Conservation (phyloP, 108 stramenopile genomes). For the Cylindrotheca closterium region DNA sequence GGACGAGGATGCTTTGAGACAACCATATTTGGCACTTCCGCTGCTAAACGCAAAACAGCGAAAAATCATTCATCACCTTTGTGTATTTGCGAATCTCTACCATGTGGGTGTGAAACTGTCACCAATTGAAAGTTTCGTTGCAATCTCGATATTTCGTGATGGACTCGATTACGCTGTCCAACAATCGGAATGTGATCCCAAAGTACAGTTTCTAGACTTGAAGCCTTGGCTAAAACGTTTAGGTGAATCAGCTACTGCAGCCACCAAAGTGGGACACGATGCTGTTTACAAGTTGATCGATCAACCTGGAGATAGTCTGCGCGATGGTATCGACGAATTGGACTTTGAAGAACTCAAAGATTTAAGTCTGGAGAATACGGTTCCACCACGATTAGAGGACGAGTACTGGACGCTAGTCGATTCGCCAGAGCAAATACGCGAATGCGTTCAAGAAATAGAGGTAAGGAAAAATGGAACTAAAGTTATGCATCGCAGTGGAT, state of each 20-base stretch:
- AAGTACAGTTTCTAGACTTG: conserved; percentile 5
- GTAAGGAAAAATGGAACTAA: conserved; percentile 5
- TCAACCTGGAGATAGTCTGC: conserved; percentile 43
- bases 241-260: conserved; percentile 8
- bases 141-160: conserved; percentile 56
- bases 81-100: conserved; percentile 47
- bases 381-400: conserved; percentile 22
- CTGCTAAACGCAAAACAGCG: conserved; percentile 59
- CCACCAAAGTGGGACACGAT: conserved; percentile 28
- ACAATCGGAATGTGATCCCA: neutral
- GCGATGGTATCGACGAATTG: conserved; percentile 46
- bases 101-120: conserved; percentile 44
- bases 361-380: conserved; percentile 45
- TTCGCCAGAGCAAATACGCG: conserved; percentile 56
- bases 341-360: conserved; percentile 41
- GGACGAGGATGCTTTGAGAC: conserved; percentile 26
- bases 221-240: conserved; percentile 64
- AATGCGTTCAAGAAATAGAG: conserved; percentile 55
- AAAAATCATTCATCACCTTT: conserved; percentile 57
- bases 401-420: conserved; percentile 62
- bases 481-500: neutral
- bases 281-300: conserved; percentile 38
- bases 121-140: conserved; percentile 39
- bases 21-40: conserved; percentile 67
- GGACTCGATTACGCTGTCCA: conserved; percentile 48